Conservation (phyloP, 495 filamentous ascomycete genomes). For the Xylaria longipes region DNA sequence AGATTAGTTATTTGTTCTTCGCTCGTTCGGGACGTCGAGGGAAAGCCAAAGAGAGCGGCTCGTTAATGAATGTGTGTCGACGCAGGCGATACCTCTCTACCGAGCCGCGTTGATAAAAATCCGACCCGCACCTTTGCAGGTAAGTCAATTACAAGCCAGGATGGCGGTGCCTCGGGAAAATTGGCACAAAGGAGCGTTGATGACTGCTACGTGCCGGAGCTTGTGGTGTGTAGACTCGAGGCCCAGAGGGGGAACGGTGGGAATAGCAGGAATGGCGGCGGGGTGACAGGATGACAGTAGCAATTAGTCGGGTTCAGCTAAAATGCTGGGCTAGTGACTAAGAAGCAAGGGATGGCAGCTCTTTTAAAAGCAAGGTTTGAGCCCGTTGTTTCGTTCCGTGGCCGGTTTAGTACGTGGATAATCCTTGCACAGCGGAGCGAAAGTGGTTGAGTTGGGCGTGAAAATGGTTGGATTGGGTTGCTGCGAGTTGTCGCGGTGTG, state of each 20-base stretch:
- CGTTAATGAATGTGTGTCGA: conserved; percentile 5
- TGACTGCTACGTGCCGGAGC: conserved; percentile 27
- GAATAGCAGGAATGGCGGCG: conserved; percentile 18
- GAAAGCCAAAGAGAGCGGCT: conserved; percentile 20
- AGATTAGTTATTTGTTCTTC: conserved; percentile 43
- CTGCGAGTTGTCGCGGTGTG: conserved; percentile 28
- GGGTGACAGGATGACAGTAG: conserved; percentile 8
- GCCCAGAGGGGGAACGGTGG: conserved; percentile 7
- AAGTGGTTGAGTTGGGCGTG: conserved; percentile 28
- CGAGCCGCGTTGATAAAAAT: conserved; percentile 10
- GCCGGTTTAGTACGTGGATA: conserved; percentile 16
- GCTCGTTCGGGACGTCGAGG: conserved; percentile 48
- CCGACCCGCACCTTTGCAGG: neutral
- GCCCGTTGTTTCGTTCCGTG: conserved; percentile 22
- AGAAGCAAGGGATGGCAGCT: neutral
- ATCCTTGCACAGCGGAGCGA: conserved; percentile 26
- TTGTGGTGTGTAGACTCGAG: conserved; percentile 17
- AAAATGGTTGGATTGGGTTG: conserved; percentile 32
- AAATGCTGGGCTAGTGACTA: conserved; percentile 6
- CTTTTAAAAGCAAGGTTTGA: conserved; percentile 1
- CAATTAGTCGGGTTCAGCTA: conserved; percentile 18
- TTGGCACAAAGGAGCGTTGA: neutral
- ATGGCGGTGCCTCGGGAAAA: conserved; percentile 7
- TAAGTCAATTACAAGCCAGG: neutral
- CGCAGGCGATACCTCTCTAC: neutral